Conservation (phyloP, 1,284 basidiomycete genomes). For the Melanopsichium pennsylvanicum region DNA sequence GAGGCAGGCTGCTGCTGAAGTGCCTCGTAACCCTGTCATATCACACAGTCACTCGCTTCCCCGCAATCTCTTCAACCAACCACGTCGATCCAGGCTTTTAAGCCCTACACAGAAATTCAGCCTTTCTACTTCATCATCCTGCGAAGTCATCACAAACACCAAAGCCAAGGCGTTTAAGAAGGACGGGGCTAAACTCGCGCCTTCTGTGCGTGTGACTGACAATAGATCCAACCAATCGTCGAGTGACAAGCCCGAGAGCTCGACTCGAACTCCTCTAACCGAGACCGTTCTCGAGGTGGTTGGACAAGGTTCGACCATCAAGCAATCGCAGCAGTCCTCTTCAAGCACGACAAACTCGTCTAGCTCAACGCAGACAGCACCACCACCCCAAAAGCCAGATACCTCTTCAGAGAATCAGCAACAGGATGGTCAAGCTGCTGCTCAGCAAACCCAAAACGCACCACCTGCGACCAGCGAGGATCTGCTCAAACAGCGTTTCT, state of each 20-base stretch:
- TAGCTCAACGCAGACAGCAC: constrained; percentile 2
- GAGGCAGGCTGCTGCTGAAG: constrained; percentile 6
- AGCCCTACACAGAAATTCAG: constrained; percentile 5
- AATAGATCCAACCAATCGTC: constrained; percentile 6
- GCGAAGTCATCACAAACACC: not conserved
- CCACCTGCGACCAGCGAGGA: constrained; percentile 40
- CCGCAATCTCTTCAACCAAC: constrained; percentile 21
- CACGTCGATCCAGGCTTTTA: constrained; percentile 17
- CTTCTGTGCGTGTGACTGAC: constrained; percentile 17
- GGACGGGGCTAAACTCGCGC: not conserved
- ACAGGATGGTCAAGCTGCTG: too few species aligned
- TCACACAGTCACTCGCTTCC: constrained; percentile 23
- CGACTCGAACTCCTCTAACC: constrained; percentile 12
- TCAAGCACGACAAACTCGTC: constrained; percentile 2
- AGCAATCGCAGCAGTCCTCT: not conserved
- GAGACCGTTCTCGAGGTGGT: constrained; percentile 20
- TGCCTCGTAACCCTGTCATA: not conserved
- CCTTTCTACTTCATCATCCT: constrained; percentile 12
- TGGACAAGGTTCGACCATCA: not conserved
- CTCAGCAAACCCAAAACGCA: constrained; percentile 6
- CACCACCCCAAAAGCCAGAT: constrained; percentile 3
- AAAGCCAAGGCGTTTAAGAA: too few species aligned
- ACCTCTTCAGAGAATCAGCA: constrained; percentile 5
- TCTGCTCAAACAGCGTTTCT: constrained; percentile 55
- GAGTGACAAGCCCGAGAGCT: not conserved